Percentiles rank a stretch among this genome's conserved stretches.
These are phyloP conservation scores for Suhomyces maxii DNA, from an alignment of 1,139 yeast genomes.

Conservation along the genomic window DNA sequence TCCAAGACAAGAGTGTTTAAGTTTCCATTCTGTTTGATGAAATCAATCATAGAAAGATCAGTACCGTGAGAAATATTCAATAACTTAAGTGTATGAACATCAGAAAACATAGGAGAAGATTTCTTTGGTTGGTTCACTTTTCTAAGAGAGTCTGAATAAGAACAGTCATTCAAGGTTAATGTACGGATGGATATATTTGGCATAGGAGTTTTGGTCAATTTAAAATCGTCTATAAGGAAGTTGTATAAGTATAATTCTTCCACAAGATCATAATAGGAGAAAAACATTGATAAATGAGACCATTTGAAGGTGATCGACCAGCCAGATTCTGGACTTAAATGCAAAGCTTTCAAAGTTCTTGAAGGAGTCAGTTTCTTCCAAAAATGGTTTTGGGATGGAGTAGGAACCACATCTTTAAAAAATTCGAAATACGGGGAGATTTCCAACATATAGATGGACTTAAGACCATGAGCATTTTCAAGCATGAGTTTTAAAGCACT, in stretches of 20 bases:
- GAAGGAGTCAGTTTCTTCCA: conserved; percentile 19
- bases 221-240: conserved; percentile 47
- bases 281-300: conserved; percentile 24
- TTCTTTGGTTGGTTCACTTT: conserved; percentile 14
- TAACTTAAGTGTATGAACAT: conserved; percentile 37
- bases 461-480: conserved; percentile 35
- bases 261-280: conserved; percentile 45
- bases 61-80: conserved; percentile 37
- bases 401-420: conserved; percentile 24
- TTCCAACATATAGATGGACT: conserved; percentile 33
- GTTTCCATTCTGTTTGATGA: conserved; percentile 23
- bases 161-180: conserved; percentile 28
- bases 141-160: conserved; percentile 21
- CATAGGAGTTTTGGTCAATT: conserved; percentile 13
- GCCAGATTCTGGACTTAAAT: conserved; percentile 45
- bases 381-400: not conserved
- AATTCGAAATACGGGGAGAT: conserved; percentile 55
- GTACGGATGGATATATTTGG: conserved; percentile 17
- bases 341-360: conserved; percentile 23
- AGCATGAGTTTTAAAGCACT: conserved; percentile 25
- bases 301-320: conserved; percentile 50
- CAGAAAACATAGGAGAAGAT: conserved; percentile 29
- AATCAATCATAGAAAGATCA: conserved; percentile 53
- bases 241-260: conserved; percentile 45
- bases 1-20: conserved; percentile 45